phyloP scores from a whole-genome alignment of 257 asterid genomes.

The Anisodus acutangulus region DNA sequence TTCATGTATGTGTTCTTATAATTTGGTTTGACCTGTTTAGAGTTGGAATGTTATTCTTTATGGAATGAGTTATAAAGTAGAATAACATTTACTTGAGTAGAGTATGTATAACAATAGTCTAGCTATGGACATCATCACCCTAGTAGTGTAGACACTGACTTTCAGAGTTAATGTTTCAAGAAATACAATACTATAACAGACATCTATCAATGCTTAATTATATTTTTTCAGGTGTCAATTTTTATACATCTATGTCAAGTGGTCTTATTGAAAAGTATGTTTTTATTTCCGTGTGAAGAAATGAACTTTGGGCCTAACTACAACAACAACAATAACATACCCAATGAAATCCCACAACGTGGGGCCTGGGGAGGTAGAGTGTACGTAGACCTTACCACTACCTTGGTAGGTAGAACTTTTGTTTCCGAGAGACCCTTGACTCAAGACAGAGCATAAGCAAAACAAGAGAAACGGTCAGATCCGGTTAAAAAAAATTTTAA shows the following conservation, averaged over 20 bases:
- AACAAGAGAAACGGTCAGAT: no score
- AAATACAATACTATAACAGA: neutral
- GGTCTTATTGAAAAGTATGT: neutral
- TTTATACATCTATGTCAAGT: neutral
- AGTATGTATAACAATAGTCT: neutral
- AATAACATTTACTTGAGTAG: neutral
- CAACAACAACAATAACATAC: no score
- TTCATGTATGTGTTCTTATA: neutral
- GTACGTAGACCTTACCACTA: no score
- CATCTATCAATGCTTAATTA: neutral
- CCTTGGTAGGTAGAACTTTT: no score
- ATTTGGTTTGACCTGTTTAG: slow-evolving; percentile 20
- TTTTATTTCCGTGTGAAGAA: neutral
- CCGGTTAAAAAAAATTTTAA: no score
- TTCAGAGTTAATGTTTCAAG: neutral
- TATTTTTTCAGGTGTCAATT: neutral
- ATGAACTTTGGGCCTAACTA: neutral
- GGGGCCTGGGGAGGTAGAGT: no score
- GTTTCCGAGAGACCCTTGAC: no score
- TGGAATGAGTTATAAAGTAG: neutral
- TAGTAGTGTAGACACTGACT: neutral
- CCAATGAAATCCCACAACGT: no score
- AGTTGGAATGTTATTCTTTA: neutral
- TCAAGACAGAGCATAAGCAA: no score
- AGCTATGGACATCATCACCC: neutral